Base-by-base conservation (phyloP, 2,329 filamentous ascomycete species). In the Alternaria sp. region DNA sequence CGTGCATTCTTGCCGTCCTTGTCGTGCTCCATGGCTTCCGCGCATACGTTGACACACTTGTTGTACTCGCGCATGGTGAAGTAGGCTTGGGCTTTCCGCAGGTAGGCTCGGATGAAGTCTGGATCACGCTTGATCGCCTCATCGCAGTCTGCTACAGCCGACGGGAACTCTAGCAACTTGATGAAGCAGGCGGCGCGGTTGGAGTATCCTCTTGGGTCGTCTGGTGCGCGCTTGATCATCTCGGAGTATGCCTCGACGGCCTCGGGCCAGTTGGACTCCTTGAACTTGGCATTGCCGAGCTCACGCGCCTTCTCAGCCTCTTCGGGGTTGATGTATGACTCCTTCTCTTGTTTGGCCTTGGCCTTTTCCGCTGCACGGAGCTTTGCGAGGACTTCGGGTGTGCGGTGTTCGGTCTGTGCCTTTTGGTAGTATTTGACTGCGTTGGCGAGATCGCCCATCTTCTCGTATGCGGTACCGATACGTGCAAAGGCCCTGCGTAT, bases 31-130 rank as follows among this genome's bases (percentile, higher is more conserved):
- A 86, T 84, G 1, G 96, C 96, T 78, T 93, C 92, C 43, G 88
- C 88, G 83, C 94, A 97, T 8, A 91, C 91, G 77, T 99, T 96
- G 62, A 98, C 85, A 77, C 92, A 96, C 81, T 94, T 95, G 81
- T 91, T 97, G 86, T 97, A 98, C 82, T 99, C 95, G 81, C 96
- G 93, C 96, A 99, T 99, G 73, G 93, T 93, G 72, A 96, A 93
- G 81, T 95, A 93, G 45, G 93, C 93, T 83, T 98, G 94, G 0
- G 94, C 94, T 86, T 97, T 98, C 79, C 96, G 91, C 73, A 99
- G 91, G 82, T 98, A 98, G 8, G 96, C 96, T 60, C 95, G 90
- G 82, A 98, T 95, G 81, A 99, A 99, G 77, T 90, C 91, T 61
- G 91, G 87, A 75, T 99, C 96, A 73, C 90, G 91, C 87, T 93